Evolutionary conservation across 1,139 yeast genomes (phyloP), one percentile per base, ranked within the genome.

Genomic region (Debaryomyces coudertii): DNA sequence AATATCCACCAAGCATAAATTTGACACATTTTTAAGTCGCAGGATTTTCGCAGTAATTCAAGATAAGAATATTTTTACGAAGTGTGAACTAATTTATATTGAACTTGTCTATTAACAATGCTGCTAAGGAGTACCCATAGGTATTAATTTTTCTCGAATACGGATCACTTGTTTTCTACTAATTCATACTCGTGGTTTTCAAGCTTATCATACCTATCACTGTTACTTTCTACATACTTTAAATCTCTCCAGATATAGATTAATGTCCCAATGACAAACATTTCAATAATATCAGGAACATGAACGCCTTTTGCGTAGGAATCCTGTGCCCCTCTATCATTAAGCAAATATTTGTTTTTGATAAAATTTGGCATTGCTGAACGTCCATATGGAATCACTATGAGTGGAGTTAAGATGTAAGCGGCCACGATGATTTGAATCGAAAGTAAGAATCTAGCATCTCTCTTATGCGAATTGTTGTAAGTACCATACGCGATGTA

Each of bases 241-340:
- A 25, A 29, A 27, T 40, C 43, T 25, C 34, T 40, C 43, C 43
- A 40, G 8, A 34, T 27, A 30, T 40, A 40, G 5, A 40, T 34
- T 9, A 40, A 20, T 9, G 15, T n/a, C 4, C 22, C 14, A n/a
- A 40, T 40, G 3, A n/a, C 38, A 9, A 33, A 11, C 18, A 40
- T 15, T 25, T 40, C 43, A n/a, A 40, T 20, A 34, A 40, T 16
- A 33, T 40, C 43, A 8, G 43, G 43, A 12, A 29, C 20, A 38
- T 38, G 41, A 25, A 22, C 16, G 2, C 41, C 41, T 20, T 3
- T 2, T 3, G 33, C 7, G 9, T 15, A 29, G 9, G 18, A 29
- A 4, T 15, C 20, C 6, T 15, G n/a, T 15, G 33, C 20, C 3
- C 33, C 20, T 7, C 33, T 4, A 8, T 29, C 33, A 29, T 29